A percentile compares a stretch with the other conserved stretches of the same genome.
Evolutionary conservation across 2,329 filamentous ascomycete genomes (phyloP).

Genomic region (Decorospora gaudefroyi): DNA sequence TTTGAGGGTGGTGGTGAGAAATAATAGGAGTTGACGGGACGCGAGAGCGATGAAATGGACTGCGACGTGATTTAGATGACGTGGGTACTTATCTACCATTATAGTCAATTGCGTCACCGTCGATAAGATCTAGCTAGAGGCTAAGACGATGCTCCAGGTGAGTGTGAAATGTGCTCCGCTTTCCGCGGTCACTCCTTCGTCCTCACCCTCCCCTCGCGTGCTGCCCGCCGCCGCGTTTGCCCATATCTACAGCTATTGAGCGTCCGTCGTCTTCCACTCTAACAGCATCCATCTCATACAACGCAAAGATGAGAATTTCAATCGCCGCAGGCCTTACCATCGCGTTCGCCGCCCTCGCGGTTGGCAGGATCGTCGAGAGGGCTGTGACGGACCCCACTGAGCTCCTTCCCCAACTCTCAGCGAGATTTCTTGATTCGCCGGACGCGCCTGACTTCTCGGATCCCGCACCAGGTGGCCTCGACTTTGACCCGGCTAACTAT

Average conservation of each 20-base stretch:
- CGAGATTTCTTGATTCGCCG: background rate
- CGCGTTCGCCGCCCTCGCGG: background rate
- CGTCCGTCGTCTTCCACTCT: background rate
- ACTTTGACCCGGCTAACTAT: conserved; percentile 8
- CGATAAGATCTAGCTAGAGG: no score
- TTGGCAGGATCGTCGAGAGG: background rate
- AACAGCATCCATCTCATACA: background rate
- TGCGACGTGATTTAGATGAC: no score
- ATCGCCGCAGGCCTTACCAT: background rate
- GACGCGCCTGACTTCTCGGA: background rate
- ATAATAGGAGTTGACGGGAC: no score
- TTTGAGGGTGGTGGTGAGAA: no score
- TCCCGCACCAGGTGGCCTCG: background rate
- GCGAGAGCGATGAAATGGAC: no score
- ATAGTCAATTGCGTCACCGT: no score
- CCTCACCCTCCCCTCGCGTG: no score
- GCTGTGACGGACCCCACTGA: background rate
- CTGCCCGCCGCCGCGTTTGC: no score
- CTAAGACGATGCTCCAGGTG: no score
- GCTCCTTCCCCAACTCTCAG: background rate
- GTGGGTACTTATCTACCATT: no score
- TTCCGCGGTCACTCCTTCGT: no score
- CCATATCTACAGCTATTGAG: background rate
- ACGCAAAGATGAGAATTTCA: background rate
- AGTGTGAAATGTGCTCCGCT: no score